Base-by-base conservation (phyloP, 2,329 filamentous ascomycete species). In the Monascus ruber region DNA sequence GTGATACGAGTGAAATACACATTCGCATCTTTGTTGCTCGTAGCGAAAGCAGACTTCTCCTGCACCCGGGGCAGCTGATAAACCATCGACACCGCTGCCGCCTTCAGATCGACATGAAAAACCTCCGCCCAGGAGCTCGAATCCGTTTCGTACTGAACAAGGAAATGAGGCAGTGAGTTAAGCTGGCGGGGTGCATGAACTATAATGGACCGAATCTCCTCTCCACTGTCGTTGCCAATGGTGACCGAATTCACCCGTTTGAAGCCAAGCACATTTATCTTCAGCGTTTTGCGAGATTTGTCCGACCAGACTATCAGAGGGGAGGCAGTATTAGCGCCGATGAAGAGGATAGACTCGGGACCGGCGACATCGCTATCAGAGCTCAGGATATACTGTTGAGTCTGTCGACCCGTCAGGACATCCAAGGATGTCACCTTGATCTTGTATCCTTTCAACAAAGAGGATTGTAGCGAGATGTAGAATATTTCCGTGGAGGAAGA, bases 1-100 rank as follows among this genome's bases (percentile, higher is more conserved):
- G 85, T 87, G 44, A 91, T 71, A 42, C 88, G 79, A 2, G 84
- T 88, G 58, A 96, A 94, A 66, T 86, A 95, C 5, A 94, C 81
- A 52, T 91, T 88, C 17, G 83, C 79, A 42, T 81, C 83, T 32
- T 77, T 74, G 2, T 79, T 84, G 62, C 82, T 91, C 0, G 78
- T 81, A 0, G 87, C 83, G 56, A 95, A 85, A 1, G 82, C 77
- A 24, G 86, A 87, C 32, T 68, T 70, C 1, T 83, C 85, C 24
- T 74, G 62, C 17, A 87, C 60, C 38, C 77, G 76, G 0, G 88
- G 84, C 8, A 96, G 70, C 26, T 81, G 77, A 58, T 94, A 94
- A 1, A 82, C 82, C 58, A 85, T 86, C n/a, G 71, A 73, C 26
- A 89, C 73, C 11, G 72, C 74, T 39, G 72, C 75, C 42, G 71